Conservation (phyloP, 441 rosid species). For the Melastoma candidum region DNA sequence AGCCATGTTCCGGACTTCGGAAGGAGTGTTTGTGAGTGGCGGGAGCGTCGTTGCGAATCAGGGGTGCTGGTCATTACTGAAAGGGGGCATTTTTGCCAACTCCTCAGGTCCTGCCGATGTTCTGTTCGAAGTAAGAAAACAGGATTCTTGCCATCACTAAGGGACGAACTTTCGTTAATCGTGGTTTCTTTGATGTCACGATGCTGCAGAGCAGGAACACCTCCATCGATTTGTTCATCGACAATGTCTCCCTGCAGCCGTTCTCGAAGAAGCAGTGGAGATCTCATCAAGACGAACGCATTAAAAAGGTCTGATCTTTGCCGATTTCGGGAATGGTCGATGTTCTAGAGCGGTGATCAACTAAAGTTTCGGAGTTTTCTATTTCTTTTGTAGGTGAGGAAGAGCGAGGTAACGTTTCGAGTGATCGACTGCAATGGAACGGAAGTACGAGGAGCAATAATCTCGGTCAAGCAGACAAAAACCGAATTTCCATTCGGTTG, state of each 20-base stretch:
- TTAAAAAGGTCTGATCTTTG: slow-evolving; percentile 31
- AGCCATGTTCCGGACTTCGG: slow-evolving; percentile 26
- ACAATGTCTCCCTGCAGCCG: slow-evolving; percentile 39
- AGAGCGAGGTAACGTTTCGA: slow-evolving; percentile 43
- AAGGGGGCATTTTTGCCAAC: slow-evolving; percentile 54
- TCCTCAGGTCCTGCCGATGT: slow-evolving; percentile 35
- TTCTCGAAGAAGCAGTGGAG: slow-evolving; percentile 65
- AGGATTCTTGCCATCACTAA: background rate
- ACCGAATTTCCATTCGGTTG: slow-evolving; percentile 61
- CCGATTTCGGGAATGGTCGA: background rate
- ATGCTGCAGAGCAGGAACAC: slow-evolving; percentile 29
- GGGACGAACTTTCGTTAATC: background rate
- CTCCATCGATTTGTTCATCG: slow-evolving; percentile 37
- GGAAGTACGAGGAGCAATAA: slow-evolving; percentile 30
- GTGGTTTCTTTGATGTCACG: background rate
- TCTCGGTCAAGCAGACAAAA: slow-evolving; percentile 37
- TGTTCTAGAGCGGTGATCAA: background rate
- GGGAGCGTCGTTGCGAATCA: slow-evolving; percentile 37
- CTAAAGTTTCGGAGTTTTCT: background rate
- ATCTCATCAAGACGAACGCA: slow-evolving; percentile 41
- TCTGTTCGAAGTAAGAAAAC: slow-evolving; percentile 32
- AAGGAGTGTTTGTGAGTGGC: slow-evolving; percentile 27
- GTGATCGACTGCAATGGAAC: slow-evolving; percentile 33
- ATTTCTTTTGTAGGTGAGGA: slow-evolving; percentile 35
- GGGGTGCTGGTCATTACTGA: slow-evolving; percentile 71